A percentile compares a stretch with the other conserved stretches of the same genome.
Conservation (phyloP, 2,329 filamentous ascomycete genomes). For the Periconia digitata region DNA sequence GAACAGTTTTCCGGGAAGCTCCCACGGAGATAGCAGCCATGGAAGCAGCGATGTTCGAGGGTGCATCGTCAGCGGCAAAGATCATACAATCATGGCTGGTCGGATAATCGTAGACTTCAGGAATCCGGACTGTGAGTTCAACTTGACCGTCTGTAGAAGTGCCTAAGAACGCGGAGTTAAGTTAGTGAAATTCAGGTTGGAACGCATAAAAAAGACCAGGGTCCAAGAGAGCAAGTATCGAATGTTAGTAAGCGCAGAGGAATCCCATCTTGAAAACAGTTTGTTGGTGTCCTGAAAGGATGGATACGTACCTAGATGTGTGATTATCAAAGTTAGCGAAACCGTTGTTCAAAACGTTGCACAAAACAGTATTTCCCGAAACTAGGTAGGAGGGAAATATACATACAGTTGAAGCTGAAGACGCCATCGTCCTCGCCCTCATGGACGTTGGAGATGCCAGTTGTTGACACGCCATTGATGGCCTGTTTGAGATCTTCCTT, state of each 20-base stretch:
- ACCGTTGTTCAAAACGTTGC: no score
- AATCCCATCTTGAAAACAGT: no score
- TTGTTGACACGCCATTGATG: slow-evolving; percentile 41
- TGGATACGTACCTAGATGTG: no score
- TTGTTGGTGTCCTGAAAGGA: no score
- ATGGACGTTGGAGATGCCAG: slow-evolving; percentile 56
- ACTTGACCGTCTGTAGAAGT: slow-evolving; percentile 26
- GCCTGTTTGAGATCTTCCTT: slow-evolving; percentile 58
- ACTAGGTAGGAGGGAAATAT: no score
- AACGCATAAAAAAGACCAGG: no score
- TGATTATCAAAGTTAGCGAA: no score
- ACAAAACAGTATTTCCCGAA: no score
- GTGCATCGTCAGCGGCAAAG: slow-evolving; percentile 53
- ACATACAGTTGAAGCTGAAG: slow-evolving; percentile 63
- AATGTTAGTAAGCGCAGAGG: no score
- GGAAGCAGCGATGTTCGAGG: slow-evolving; percentile 44
- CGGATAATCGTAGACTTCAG: slow-evolving; percentile 64
- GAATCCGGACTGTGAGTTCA: slow-evolving; percentile 43
- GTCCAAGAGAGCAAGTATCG: no score
- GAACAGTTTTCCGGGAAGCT: slow-evolving; percentile 49
- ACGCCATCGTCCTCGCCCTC: slow-evolving; percentile 72
- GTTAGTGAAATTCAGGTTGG: no score
- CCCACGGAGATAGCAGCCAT: slow-evolving; percentile 50
- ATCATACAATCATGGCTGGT: slow-evolving; percentile 59
- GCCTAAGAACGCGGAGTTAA: no score